Percentiles rank a stretch among this genome's conserved stretches.
phyloP scores from a whole-genome alignment of 2,329 filamentous ascomycete genomes.

The Gremmenia infestans region DNA sequence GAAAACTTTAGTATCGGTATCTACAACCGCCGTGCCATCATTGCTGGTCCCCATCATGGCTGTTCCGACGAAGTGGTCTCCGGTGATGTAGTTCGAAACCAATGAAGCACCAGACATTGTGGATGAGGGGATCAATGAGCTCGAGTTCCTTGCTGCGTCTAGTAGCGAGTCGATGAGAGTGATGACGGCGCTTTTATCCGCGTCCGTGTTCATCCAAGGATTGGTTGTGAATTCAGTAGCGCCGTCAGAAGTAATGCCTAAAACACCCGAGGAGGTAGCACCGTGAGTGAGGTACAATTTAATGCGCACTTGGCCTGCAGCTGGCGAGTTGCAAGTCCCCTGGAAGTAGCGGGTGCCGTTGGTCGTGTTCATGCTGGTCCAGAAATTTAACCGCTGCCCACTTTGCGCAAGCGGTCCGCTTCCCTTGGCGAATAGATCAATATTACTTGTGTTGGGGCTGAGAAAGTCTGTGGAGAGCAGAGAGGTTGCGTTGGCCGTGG shows the following conservation, averaged over 20 bases:
- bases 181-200: slow-evolving; percentile 48
- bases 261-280: slow-evolving; percentile 41
- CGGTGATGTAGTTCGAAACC: slow-evolving; percentile 3
- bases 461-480: slow-evolving; percentile 38
- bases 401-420: slow-evolving; percentile 36
- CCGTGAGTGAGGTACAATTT: slow-evolving; percentile 49
- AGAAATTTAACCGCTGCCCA: slow-evolving; percentile 44
- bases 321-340: slow-evolving; percentile 42
- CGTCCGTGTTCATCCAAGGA: slow-evolving; percentile 46
- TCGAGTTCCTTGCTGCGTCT: slow-evolving; percentile 51
- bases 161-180: slow-evolving; percentile 46
- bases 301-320: slow-evolving; percentile 39
- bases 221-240: slow-evolving; percentile 36
- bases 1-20: slow-evolving; percentile 57
- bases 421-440: slow-evolving; percentile 34
- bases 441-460: slow-evolving; percentile 36
- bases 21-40: slow-evolving; percentile 53
- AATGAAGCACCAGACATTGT: slow-evolving; percentile 6
- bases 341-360: slow-evolving; percentile 39
- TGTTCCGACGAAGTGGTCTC: slow-evolving; percentile 49
- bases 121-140: slow-evolving; percentile 34
- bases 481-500: slow-evolving; percentile 9
- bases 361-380: slow-evolving; percentile 41
- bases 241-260: slow-evolving; percentile 37
- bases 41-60: slow-evolving; percentile 56